Conservation (phyloP, 75 land plant species). For the Sequoia sempervirens region DNA sequence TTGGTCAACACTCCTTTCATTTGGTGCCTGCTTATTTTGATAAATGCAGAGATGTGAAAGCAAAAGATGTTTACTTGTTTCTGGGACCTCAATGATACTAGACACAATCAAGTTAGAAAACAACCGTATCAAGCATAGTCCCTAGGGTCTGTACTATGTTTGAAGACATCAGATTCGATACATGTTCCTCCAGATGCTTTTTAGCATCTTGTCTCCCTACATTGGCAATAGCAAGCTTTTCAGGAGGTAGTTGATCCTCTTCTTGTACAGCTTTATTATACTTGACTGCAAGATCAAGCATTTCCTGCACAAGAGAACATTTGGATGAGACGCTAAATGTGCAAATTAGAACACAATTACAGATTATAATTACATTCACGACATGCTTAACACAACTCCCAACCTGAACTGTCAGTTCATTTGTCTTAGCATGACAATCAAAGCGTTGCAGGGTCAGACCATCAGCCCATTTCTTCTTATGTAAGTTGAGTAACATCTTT, state of each 20-base stretch:
- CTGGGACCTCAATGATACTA: neutral
- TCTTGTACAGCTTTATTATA: conserved; percentile 98
- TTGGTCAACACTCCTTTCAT: neutral
- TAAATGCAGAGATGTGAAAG: neutral
- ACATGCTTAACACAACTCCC: neutral
- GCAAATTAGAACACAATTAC: neutral
- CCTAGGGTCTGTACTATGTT: conserved; percentile 91
- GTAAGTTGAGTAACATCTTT: conserved; percentile 92
- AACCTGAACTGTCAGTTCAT: conserved; percentile 92
- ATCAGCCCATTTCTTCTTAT: conserved; percentile 99
- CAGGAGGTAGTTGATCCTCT: conserved; percentile 90
- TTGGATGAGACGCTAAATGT: neutral
- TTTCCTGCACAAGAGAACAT: conserved; percentile 60
- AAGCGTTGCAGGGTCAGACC: conserved; percentile 76
- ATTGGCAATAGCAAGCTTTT: conserved; percentile 94
- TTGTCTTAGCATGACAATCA: conserved; percentile 88
- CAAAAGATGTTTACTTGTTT: neutral
- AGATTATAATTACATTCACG: neutral
- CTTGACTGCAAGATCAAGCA: conserved; percentile 81
- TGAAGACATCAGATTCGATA: conserved; percentile 94
- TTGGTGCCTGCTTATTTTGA: neutral
- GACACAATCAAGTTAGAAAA: conserved; percentile 36
- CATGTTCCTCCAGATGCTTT: conserved; percentile 96
- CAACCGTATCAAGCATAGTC: conserved; percentile 94
- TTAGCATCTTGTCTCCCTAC: conserved; percentile 99